A percentile compares a stretch with the other conserved stretches of the same genome.
These are phyloP conservation scores for Daldinia grandis DNA, from an alignment of 495 filamentous ascomycete genomes.

Conservation along the genomic window DNA sequence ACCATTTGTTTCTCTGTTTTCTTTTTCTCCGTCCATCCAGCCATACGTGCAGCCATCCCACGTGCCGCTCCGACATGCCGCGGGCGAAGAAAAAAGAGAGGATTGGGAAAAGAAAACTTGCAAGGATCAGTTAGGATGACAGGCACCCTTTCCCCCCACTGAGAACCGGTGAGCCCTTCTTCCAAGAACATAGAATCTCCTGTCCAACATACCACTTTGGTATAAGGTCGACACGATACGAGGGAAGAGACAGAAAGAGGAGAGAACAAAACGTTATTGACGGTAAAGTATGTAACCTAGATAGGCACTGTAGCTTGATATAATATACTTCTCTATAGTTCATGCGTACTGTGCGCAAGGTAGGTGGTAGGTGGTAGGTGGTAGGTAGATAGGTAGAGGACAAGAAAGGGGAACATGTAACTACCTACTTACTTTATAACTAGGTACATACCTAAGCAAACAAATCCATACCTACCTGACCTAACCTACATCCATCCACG, in stretches of 20 bases:
- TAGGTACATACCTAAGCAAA: not conserved
- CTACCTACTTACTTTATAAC: too few species aligned
- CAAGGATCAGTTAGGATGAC: constrained; percentile 18
- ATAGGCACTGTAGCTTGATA: not conserved
- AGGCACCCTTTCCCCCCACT: constrained; percentile 1
- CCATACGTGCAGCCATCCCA: constrained; percentile 20
- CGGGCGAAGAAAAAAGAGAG: constrained; percentile 5
- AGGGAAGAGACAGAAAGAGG: too few species aligned
- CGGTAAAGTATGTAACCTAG: too few species aligned
- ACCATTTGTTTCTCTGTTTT: constrained; percentile 1
- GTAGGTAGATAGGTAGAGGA: not conserved
- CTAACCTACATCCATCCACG: not conserved
- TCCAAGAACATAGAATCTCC: not conserved
- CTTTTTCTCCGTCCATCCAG: constrained; percentile 19
- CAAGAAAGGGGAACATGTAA: not conserved
- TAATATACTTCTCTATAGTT: constrained; percentile 6
- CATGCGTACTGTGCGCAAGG: not conserved
- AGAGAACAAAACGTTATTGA: not conserved
- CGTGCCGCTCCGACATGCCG: constrained; percentile 25
- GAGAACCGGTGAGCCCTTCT: constrained; percentile 9
- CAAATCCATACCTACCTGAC: not conserved
- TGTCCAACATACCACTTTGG: not conserved
- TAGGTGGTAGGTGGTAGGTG: too few species aligned
- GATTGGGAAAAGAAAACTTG: constrained; percentile 10
- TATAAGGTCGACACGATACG: not conserved